These are phyloP conservation scores for Salix udensis DNA, from an alignment of 345 rosid genomes.

Conservation along the genomic window DNA sequence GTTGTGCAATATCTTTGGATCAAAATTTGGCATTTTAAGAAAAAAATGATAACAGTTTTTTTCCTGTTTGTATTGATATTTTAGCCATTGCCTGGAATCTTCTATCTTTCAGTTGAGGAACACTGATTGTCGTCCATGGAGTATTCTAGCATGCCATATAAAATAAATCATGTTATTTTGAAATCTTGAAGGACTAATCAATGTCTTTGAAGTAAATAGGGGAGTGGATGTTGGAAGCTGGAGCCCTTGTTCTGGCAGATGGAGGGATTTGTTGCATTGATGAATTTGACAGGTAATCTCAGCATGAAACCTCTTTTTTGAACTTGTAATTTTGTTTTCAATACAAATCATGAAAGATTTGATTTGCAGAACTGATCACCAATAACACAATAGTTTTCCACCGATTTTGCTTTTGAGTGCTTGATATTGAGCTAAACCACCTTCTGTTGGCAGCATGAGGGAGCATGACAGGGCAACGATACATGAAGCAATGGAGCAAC, in stretches of 20 bases:
- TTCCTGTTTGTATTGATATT: neutral
- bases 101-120: neutral
- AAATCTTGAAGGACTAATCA: neutral
- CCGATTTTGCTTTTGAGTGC: neutral
- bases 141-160: neutral
- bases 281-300: constrained; percentile 82
- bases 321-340: neutral
- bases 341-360: neutral
- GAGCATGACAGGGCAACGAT: constrained; percentile 97
- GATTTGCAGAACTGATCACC: neutral
- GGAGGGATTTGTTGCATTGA: constrained; percentile 99
- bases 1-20: too few species aligned
- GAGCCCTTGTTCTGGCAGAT: constrained; percentile 96
- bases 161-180: neutral
- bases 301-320: neutral
- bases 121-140: neutral
- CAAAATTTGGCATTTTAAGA: neutral
- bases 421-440: neutral
- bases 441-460: constrained; percentile 60
- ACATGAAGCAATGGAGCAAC: constrained; percentile 99
- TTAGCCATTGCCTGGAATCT: neutral
- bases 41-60: neutral
- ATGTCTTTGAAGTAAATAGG: constrained; percentile 38
- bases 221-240: constrained; percentile 98
- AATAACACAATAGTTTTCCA: neutral